These are phyloP conservation scores for Darksidea phi DNA, from an alignment of 495 filamentous ascomycete species.

Conservation along the genomic window DNA sequence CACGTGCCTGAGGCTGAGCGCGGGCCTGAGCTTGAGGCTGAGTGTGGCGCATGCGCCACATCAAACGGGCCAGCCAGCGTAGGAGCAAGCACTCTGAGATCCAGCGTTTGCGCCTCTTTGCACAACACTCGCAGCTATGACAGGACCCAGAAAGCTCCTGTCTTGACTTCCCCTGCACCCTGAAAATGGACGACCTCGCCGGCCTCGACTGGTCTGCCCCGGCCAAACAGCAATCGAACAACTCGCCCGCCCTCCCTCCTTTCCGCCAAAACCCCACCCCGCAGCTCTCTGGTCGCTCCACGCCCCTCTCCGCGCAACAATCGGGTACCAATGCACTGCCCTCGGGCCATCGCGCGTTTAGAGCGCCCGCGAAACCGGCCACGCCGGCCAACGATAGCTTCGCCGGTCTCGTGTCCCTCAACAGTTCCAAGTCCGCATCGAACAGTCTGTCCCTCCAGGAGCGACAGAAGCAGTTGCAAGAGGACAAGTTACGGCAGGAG, in stretches of 20 bases:
- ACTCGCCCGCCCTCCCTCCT: constrained; percentile 57
- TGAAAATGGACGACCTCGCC: constrained; percentile 58
- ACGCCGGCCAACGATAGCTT: constrained; percentile 80
- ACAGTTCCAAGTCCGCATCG: constrained; percentile 58
- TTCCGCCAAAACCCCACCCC: constrained; percentile 62
- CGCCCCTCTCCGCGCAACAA: constrained; percentile 55
- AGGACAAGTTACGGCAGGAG: constrained; percentile 72
- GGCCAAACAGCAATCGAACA: constrained; percentile 50
- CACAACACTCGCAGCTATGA: neutral
- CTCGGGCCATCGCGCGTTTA: constrained; percentile 9
- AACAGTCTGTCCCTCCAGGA: constrained; percentile 77
- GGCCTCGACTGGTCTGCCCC: constrained; percentile 56
- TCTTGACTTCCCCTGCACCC: neutral
- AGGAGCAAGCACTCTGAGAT: no score
- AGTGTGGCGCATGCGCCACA: no score
- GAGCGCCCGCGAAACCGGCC: constrained; percentile 53
- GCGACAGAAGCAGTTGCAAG: constrained; percentile 76
- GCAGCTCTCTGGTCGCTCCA: constrained; percentile 61
- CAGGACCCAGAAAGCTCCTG: neutral
- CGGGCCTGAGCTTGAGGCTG: no score
- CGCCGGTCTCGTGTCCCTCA: constrained; percentile 79
- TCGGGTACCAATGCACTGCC: constrained; percentile 41
- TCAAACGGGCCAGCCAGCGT: no score
- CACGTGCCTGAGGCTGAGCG: no score
- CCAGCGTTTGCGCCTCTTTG: neutral